A percentile compares a stretch with the other conserved stretches of the same genome.
Conservation (phyloP, 805 yeast species). For the Ascoidea tarda region DNA sequence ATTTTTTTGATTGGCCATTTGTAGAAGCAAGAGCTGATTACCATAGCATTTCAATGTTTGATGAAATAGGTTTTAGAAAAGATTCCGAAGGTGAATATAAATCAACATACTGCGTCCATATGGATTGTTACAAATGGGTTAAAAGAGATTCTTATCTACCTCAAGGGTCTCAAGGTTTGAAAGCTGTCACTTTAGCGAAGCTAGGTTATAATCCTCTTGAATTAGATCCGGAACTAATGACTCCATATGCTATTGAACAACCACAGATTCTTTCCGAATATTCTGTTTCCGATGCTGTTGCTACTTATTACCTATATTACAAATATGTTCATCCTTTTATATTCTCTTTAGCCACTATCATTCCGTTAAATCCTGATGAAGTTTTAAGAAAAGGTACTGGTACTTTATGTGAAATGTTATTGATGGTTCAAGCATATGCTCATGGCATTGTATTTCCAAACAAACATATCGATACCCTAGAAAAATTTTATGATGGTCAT, state of each 20-base stretch:
- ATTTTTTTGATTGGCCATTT: slow-evolving; percentile 98
- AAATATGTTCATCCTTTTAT: slow-evolving; percentile 96
- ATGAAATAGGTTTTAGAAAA: slow-evolving; percentile 86
- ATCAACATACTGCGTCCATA: slow-evolving; percentile 83
- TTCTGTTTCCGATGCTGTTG: slow-evolving; percentile 98
- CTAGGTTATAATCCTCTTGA: slow-evolving; percentile 94
- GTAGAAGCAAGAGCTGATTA: slow-evolving; percentile 77
- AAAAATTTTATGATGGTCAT: slow-evolving; percentile 90
- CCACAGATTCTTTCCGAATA: slow-evolving; percentile 92
- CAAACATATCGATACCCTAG: slow-evolving; percentile 89
- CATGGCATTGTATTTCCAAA: slow-evolving; percentile 73
- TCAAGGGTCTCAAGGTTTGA: slow-evolving; percentile 96
- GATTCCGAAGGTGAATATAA: slow-evolving; percentile 88
- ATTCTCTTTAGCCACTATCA: slow-evolving; percentile 86
- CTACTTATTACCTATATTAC: slow-evolving; percentile 90
- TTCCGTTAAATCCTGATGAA: slow-evolving; percentile 95
- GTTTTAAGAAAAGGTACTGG: slow-evolving; percentile 96
- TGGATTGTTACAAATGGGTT: slow-evolving; percentile 98
- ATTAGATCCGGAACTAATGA: slow-evolving; percentile 94
- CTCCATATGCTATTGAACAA: slow-evolving; percentile 89
- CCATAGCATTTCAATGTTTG: slow-evolving; percentile 79
- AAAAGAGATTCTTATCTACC: slow-evolving; percentile 95
- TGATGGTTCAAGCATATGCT: slow-evolving; percentile 91
- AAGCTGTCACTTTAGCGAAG: slow-evolving; percentile 93
- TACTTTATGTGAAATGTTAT: slow-evolving; percentile 92